These are phyloP conservation scores for Wilhelminamyces savonicus DNA, from an alignment of 805 yeast species.

Conservation along the genomic window DNA sequence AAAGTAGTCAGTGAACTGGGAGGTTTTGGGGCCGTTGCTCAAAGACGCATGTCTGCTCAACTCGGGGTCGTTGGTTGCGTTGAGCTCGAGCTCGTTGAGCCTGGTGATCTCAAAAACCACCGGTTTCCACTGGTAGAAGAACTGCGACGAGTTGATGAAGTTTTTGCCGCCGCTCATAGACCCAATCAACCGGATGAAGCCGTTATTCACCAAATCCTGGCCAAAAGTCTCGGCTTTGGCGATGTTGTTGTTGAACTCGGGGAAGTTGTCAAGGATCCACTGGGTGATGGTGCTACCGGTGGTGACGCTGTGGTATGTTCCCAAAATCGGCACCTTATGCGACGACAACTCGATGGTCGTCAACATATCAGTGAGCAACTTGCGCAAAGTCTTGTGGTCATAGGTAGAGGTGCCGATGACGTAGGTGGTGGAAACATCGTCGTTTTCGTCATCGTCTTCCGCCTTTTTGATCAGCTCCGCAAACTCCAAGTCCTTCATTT, in stretches of 20 bases:
- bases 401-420: conserved; percentile 27
- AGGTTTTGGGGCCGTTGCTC: conserved; percentile 1
- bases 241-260: conserved; percentile 38
- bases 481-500: conserved; percentile 15
- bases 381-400: conserved; percentile 22
- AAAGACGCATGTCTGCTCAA: too few species aligned
- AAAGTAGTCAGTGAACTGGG: conserved; percentile 23
- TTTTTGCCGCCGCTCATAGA: conserved; percentile 41
- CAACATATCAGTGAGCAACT: conserved; percentile 29
- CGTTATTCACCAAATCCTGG: conserved; percentile 58
- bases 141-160: conserved; percentile 70
- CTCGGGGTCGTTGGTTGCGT: conserved; percentile 8
- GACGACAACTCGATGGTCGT: conserved; percentile 44
- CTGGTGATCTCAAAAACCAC: conserved; percentile 49
- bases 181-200: conserved; percentile 61
- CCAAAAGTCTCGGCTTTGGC: conserved; percentile 68
- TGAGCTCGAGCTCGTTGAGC: conserved; percentile 12
- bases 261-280: conserved; percentile 47
- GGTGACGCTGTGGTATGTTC: conserved; percentile 56
- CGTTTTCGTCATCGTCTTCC: conserved; percentile 13
- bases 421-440: conserved; percentile 14
- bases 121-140: conserved; percentile 77
- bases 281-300: conserved; percentile 56
- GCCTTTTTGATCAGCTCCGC: conserved; percentile 2
- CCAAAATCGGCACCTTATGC: conserved; percentile 62